Conservation (phyloP, 2,329 filamentous ascomycete species). For the Paracamarosporium sp. region DNA sequence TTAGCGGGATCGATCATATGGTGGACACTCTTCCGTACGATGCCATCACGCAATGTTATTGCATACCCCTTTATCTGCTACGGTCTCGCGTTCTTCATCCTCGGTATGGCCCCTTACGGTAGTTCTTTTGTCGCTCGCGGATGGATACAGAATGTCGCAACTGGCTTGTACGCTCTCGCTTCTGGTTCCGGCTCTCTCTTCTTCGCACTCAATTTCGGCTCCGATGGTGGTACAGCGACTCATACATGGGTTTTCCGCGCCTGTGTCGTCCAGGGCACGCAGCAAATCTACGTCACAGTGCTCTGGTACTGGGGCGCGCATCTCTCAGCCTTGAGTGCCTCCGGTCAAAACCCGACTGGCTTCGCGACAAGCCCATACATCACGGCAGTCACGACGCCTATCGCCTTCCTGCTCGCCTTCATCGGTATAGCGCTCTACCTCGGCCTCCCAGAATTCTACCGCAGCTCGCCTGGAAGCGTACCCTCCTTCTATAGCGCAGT, state of each 20-base stretch:
- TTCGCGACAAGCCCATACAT: slow-evolving; percentile 27
- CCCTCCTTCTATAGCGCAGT: slow-evolving; percentile 71
- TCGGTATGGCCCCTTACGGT: slow-evolving; percentile 68
- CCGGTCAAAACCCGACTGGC: slow-evolving; percentile 47
- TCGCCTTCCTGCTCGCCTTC: slow-evolving; percentile 64
- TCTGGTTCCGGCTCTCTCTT: slow-evolving; percentile 69
- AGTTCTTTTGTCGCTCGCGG: slow-evolving; percentile 48
- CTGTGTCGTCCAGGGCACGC: slow-evolving; percentile 70
- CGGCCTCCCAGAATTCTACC: slow-evolving; percentile 72
- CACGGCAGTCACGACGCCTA: slow-evolving; percentile 63
- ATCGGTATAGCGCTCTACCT: slow-evolving; percentile 63
- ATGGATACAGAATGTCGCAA: slow-evolving; percentile 67
- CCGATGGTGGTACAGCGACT: slow-evolving; percentile 67
- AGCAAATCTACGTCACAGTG: slow-evolving; percentile 69
- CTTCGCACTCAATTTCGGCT: slow-evolving; percentile 72
- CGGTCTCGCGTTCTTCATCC: slow-evolving; percentile 66
- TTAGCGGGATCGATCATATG: slow-evolving; percentile 54
- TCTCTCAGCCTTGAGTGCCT: slow-evolving; percentile 55
- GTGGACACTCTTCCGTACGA: slow-evolving; percentile 68
- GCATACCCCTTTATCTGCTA: slow-evolving; percentile 69
- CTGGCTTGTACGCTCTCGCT: slow-evolving; percentile 67
- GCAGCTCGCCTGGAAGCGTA: slow-evolving; percentile 67
- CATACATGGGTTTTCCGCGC: slow-evolving; percentile 73
- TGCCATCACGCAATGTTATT: slow-evolving; percentile 65
- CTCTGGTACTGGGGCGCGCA: slow-evolving; percentile 72